Base-by-base conservation (phyloP, 495 filamentous ascomycete species). In the Aspergillus campestris region DNA sequence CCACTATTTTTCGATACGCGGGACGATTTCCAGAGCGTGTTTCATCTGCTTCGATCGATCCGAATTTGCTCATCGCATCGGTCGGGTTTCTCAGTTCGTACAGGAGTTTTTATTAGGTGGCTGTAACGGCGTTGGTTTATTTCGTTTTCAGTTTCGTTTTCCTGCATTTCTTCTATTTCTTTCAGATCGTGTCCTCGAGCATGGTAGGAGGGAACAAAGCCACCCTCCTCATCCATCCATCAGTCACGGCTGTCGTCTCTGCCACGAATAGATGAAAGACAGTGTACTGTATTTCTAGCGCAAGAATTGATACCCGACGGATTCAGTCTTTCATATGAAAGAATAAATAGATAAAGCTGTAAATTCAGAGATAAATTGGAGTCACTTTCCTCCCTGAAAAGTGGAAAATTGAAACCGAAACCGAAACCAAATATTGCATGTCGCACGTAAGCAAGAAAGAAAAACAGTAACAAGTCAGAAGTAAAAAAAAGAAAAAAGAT, bases 1-100 rank as follows among this genome's bases (percentile, higher is more conserved):
- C 54, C 54, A 59, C 51, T 45, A 45, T 49, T 49, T 24, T 56
- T 50, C 49, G 52, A 55, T 55, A 54, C 49, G 56, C 52, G 56
- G 53, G 53, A 59, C 50, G 56, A 59, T 42, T 46, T 32, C 39
- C 38, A 8, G 8, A 37, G 12, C 28, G 12, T 33, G 45, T 44
- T 47, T 55, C 15, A 33, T 32, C 41, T 14, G 38, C 31, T 37
- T 38, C 24, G 37, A 42, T 30, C 34, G 18, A 40, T 33, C 40
- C 44, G 13, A 18, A 35, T 15, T 44, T 27, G 10, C 36, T 37
- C 39, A 36, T 48, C 12, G 18, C 18, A 42, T 34, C 34, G 29
- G 40, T 33, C 40, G 44, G 13, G 12, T 44, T 15, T 44, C n/a
- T 41, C 34, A 32, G 30, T 48, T 12, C 38, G 31, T 49, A 49